Evolutionary conservation across 2,329 filamentous ascomycete species (phyloP), one percentile per base, ranked within the genome.

Genomic region (Mycosphaerella arachidis): DNA sequence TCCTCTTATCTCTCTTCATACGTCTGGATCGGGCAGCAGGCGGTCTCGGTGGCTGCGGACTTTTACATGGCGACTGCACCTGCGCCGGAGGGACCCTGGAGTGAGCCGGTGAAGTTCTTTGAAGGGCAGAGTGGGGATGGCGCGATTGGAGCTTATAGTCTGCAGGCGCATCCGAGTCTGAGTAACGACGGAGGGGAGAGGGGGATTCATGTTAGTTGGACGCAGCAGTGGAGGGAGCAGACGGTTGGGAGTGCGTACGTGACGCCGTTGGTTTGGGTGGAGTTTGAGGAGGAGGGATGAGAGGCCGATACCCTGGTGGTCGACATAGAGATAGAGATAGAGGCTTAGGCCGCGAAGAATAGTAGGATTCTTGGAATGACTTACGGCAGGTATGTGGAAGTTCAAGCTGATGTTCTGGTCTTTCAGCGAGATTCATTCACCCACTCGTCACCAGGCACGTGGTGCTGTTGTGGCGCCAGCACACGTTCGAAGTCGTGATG

Each of bases 81-180:
- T 1, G 55, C 64, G 4, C 68, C 70, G 0, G 67, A 72, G 52
- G 72, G 71, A 1, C 71, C 71, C 1, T 74, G 72, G 71, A 63
- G 60, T 10, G 54, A 67, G 18, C 68, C 70, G 9, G 53, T 55
- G 12, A 10, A 51, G 35, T 30, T 69, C 13, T 69, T 62, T 40
- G 33, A 40, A 10, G 67, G 67, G 5, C 48, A 64, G 48, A 54
- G 56, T 40, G 67, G 67, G 4, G 66, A 64, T 50, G 18, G 60
- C 48, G 33, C 37, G 1, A 53, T 64, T 27, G 54, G 53, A 0
- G 61, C 51, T 3, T 68, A 68, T 51, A 57, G 60, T 3, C 48
- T 68, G 51, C 65, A 67, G 51, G 66, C 65, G n/a, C 65, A 68
- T 54, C 64, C 66, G 31, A 60, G 56, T 35, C 46, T 68, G 46